Conservation (phyloP, 1,284 basidiomycete genomes). For the Cutaneotrichosporon cavernicola region DNA sequence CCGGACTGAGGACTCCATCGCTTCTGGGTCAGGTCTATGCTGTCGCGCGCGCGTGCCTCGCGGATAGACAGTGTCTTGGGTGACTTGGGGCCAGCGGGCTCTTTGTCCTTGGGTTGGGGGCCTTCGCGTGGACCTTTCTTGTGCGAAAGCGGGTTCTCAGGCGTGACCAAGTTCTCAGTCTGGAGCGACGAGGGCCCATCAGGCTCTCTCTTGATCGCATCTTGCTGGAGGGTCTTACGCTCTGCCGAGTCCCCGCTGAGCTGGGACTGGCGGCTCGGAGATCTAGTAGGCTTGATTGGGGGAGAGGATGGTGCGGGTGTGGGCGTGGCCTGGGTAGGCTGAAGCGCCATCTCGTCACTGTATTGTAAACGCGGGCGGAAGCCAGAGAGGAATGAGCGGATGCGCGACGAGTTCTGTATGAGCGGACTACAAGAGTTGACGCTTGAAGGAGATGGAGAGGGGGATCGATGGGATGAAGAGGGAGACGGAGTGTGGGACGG, state of each 20-base stretch:
- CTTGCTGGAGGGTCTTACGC: no score
- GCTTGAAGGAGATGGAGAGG: background rate
- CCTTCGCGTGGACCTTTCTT: no score
- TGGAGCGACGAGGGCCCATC: background rate
- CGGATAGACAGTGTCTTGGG: background rate
- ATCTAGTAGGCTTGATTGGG: background rate
- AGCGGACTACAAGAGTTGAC: background rate
- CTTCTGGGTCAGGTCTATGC: constrained; percentile 1
- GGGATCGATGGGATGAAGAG: background rate
- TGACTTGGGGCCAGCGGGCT: background rate
- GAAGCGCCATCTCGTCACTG: background rate
- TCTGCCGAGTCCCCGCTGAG: background rate
- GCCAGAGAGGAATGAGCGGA: background rate
- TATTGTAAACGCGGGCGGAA: background rate
- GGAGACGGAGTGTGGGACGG: background rate
- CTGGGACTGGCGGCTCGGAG: background rate
- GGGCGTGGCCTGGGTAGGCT: background rate
- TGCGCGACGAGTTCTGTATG: background rate
- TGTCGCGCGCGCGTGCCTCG: background rate
- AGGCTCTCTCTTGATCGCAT: background rate
- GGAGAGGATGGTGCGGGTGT: background rate
- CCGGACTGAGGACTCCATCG: background rate
- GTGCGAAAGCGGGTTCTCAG: background rate
- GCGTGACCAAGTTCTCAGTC: background rate
- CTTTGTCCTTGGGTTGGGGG: background rate